These are phyloP conservation scores for Phalaenopsis aphrodite DNA, from an alignment of 106 monocot species.

Conservation along the genomic window DNA sequence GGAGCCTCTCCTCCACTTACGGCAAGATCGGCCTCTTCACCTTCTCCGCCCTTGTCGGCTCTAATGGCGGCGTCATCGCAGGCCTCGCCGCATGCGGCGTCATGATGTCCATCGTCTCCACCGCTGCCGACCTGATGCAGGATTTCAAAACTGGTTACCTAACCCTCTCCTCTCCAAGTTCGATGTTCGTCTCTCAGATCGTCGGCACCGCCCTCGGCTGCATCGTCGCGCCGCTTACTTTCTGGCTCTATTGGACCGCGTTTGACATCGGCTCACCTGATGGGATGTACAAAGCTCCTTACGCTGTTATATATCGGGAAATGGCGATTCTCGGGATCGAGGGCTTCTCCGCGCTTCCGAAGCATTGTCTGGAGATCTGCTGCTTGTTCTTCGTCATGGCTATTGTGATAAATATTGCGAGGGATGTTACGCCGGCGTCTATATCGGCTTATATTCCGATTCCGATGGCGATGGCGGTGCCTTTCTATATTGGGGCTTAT, in stretches of 20 bases:
- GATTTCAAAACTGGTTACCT: slow-evolving; percentile 90
- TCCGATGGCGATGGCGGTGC: slow-evolving; percentile 88
- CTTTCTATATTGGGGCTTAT: slow-evolving; percentile 87
- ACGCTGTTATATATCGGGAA: slow-evolving; percentile 73
- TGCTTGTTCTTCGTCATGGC: slow-evolving; percentile 45
- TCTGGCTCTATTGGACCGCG: slow-evolving; percentile 85
- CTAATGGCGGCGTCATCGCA: slow-evolving; percentile 77
- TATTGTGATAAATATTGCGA: slow-evolving; percentile 40
- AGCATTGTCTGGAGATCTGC: slow-evolving; percentile 75
- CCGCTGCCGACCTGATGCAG: slow-evolving; percentile 86
- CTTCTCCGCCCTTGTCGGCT: slow-evolving; percentile 63
- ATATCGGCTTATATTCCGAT: slow-evolving; percentile 56
- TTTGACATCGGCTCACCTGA: slow-evolving; percentile 70
- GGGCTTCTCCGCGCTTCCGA: slow-evolving; percentile 72
- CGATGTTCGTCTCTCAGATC: slow-evolving; percentile 82
- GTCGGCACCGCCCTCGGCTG: slow-evolving; percentile 75
- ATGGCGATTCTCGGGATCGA: slow-evolving; percentile 84
- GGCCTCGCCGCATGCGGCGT: slow-evolving; percentile 86
- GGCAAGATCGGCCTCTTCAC: slow-evolving; percentile 83
- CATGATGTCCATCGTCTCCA: slow-evolving; percentile 92
- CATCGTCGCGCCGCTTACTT: slow-evolving; percentile 68
- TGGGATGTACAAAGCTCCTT: slow-evolving; percentile 74
- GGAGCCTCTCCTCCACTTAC: slow-evolving; percentile 71
- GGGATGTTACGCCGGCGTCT: slow-evolving; percentile 39
- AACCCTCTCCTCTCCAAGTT: slow-evolving; percentile 73